A percentile compares a stretch with the other conserved stretches of the same genome.
Conservation (phyloP, 768 basidiomycete species). For the Lactarius evosmus region DNA sequence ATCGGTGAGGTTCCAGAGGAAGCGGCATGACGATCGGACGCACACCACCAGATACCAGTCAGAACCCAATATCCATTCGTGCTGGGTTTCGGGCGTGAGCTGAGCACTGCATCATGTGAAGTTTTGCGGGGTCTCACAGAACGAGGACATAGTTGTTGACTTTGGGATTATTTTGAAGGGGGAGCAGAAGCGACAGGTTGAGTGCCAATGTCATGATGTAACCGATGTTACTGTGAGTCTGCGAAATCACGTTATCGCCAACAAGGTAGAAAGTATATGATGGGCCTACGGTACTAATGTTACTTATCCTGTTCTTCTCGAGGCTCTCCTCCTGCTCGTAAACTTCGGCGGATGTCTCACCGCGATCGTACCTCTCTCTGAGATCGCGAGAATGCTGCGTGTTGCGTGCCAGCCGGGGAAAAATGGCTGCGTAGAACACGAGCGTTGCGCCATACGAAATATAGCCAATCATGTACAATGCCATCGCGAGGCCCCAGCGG, state of each 20-base stretch:
- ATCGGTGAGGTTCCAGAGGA: background rate
- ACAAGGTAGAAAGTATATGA: background rate
- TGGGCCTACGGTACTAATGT: constrained; percentile 66
- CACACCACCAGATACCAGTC: constrained; percentile 86
- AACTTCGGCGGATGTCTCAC: constrained; percentile 56
- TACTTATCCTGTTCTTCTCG: constrained; percentile 81
- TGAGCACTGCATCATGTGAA: background rate
- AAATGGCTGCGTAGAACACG: constrained; percentile 74
- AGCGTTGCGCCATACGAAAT: constrained; percentile 76
- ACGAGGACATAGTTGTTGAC: constrained; percentile 74
- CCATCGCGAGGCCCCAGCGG: constrained; percentile 73
- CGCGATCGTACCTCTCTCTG: constrained; percentile 52
- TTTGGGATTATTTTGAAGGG: constrained; percentile 51
- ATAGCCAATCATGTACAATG: constrained; percentile 72
- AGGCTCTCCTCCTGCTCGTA: constrained; percentile 75
- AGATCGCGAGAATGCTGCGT: constrained; percentile 58
- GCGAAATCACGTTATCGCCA: background rate
- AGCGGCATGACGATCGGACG: constrained; percentile 29
- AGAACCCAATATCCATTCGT: constrained; percentile 76
- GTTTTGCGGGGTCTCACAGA: constrained; percentile 42
- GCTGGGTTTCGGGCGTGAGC: constrained; percentile 28
- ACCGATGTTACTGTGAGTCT: constrained; percentile 77
- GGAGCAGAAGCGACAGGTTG: constrained; percentile 67
- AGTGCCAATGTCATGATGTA: constrained; percentile 62
- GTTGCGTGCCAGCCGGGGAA: constrained; percentile 77